A percentile compares a stretch with the other conserved stretches of the same genome.
phyloP scores from a whole-genome alignment of 2,329 filamentous ascomycete genomes.

The Cadophora sp. region DNA sequence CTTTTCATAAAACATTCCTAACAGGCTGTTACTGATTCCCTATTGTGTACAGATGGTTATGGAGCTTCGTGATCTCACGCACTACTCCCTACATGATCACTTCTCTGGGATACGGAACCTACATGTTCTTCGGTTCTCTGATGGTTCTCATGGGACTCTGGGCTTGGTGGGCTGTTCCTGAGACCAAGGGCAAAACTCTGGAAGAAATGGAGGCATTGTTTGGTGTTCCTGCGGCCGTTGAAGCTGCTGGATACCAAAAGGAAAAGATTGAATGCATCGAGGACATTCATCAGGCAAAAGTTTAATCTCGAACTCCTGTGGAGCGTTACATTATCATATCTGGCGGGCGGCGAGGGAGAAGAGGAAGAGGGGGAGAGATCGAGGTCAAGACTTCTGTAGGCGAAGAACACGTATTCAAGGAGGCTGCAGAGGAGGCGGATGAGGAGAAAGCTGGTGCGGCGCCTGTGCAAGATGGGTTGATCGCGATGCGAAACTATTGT shows the following conservation, averaged over 20 bases:
- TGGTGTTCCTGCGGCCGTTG: slow-evolving; percentile 19
- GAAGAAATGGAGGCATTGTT: slow-evolving; percentile 53
- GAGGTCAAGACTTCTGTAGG: not conserved
- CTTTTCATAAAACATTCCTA: too few species aligned
- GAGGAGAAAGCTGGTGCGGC: too few species aligned
- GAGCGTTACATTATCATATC: not conserved
- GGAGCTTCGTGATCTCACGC: slow-evolving; percentile 39
- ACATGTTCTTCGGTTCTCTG: slow-evolving; percentile 53
- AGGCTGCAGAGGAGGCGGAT: too few species aligned
- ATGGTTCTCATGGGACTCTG: slow-evolving; percentile 49
- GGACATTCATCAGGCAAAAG: not conserved
- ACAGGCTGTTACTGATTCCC: too few species aligned
- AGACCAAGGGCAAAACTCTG: slow-evolving; percentile 52
- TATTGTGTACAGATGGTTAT: too few species aligned
- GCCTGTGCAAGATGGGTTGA: not conserved
- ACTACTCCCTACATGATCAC: slow-evolving; percentile 48
- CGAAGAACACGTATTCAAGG: not conserved
- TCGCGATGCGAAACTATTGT: not conserved
- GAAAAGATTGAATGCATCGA: slow-evolving; percentile 6
- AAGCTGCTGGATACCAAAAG: not conserved
- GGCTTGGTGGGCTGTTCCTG: slow-evolving; percentile 51
- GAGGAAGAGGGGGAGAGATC: too few species aligned
- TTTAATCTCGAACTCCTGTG: not conserved
- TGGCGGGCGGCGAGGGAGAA: not conserved
- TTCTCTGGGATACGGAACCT: slow-evolving; percentile 48